Conservation (phyloP, 805 yeast species). For the Saccharomycopsis oosterbeekiorum region DNA sequence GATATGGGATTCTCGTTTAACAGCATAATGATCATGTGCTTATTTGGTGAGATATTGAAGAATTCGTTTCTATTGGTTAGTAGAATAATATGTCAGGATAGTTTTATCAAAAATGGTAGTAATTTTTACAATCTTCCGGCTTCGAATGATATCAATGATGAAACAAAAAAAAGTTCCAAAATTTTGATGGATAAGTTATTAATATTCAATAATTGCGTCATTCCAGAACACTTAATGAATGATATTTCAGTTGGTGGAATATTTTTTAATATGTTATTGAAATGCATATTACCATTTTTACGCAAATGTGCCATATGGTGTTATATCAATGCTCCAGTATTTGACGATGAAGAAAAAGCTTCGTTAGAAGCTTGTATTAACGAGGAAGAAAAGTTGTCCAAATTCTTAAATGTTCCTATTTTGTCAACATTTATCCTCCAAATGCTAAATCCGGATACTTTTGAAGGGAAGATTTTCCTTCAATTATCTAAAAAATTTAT, state of each 20-base stretch:
- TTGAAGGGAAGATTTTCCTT: constrained; percentile 22
- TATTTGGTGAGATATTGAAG: constrained; percentile 44
- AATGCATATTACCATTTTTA: constrained; percentile 52
- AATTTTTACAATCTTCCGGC: constrained; percentile 19
- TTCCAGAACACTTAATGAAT: constrained; percentile 24
- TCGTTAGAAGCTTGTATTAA: constrained; percentile 18
- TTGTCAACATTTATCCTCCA: constrained; percentile 23
- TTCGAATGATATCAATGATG: constrained; percentile 22
- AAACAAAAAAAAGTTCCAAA: constrained; percentile 18
- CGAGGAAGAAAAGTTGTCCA: constrained; percentile 49
- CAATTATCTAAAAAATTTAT: constrained; percentile 13
- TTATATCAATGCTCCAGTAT: constrained; percentile 39
- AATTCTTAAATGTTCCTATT: constrained; percentile 38
- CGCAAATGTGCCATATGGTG: constrained; percentile 52
- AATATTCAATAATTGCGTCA: constrained; percentile 4
- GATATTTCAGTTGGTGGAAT: constrained; percentile 28
- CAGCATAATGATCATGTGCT: constrained; percentile 39
- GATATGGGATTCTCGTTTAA: constrained; percentile 36
- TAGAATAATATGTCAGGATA: constrained; percentile 13
- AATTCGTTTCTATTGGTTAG: constrained; percentile 22
- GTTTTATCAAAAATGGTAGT: constrained; percentile 6
- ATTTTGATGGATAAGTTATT: background rate
- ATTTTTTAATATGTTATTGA: constrained; percentile 45
- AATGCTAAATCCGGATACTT: constrained; percentile 16
- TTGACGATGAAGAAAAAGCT: constrained; percentile 20